Conservation (phyloP, 257 asterid species). For the Leonotis leonurus region DNA sequence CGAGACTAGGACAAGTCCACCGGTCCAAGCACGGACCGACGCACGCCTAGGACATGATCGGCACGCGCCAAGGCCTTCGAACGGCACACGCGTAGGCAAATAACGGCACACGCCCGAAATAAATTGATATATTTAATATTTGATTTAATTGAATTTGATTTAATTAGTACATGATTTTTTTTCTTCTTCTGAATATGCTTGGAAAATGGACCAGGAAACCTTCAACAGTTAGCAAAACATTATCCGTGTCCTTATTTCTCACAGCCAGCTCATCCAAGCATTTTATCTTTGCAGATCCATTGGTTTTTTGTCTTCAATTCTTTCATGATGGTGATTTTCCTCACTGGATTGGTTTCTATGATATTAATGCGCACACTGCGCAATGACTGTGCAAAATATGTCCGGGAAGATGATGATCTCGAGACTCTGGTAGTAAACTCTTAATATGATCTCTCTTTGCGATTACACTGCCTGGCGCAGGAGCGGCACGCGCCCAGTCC, state of each 20-base stretch:
- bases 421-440: slow-evolving; percentile 74
- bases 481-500: too few relatives aligned
- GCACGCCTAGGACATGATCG: too few relatives aligned
- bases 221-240: neutral
- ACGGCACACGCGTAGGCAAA: too few relatives aligned
- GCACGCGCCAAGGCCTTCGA: too few relatives aligned
- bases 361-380: too few relatives aligned
- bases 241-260: neutral
- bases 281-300: slow-evolving; percentile 63
- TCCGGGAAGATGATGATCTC: slow-evolving; percentile 95
- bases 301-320: slow-evolving; percentile 95
- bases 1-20: too few relatives aligned
- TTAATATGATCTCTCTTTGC: neutral
- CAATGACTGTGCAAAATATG: slow-evolving; percentile 92
- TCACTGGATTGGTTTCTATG: slow-evolving; percentile 93
- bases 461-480: too few relatives aligned
- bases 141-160: too few relatives aligned
- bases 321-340: slow-evolving; percentile 98
- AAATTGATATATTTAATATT: too few relatives aligned
- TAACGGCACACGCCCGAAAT: too few relatives aligned
- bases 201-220: neutral
- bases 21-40: too few relatives aligned
- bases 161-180: too few relatives aligned
- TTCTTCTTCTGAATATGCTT: neutral
- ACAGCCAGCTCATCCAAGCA: slow-evolving; percentile 10